A percentile compares a stretch with the other conserved stretches of the same genome.
Conservation (phyloP, 2,329 filamentous ascomycete genomes). For the Harringtonia aguacate region DNA sequence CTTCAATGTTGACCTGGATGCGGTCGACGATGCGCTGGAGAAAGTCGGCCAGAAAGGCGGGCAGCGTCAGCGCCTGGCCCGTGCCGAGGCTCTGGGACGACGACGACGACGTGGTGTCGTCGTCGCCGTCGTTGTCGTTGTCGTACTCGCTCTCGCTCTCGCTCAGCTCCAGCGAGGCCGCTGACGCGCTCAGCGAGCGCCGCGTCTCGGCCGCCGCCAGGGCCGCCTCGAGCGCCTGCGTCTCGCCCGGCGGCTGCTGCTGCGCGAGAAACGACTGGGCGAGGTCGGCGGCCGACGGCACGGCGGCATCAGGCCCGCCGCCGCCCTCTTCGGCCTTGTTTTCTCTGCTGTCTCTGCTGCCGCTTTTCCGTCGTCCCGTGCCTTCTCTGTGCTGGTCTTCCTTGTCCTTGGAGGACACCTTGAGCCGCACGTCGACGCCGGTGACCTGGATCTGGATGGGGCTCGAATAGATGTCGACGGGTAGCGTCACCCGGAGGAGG, state of each 20-base stretch:
- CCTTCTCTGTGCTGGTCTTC: slow-evolving; percentile 14
- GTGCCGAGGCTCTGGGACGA: slow-evolving; percentile 41
- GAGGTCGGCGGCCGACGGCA: slow-evolving; percentile 62
- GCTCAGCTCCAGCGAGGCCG: slow-evolving; percentile 24
- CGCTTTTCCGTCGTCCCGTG: slow-evolving; percentile 13
- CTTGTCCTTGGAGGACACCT: slow-evolving; percentile 33
- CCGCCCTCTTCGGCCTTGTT: slow-evolving; percentile 18
- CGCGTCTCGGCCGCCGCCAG: slow-evolving; percentile 51
- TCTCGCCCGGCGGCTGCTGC: slow-evolving; percentile 56
- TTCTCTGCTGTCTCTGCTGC: slow-evolving; percentile 16
- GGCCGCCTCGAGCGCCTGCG: slow-evolving; percentile 56
- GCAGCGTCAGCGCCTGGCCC: slow-evolving; percentile 58
- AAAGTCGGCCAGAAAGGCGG: slow-evolving; percentile 59
- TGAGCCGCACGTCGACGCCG: slow-evolving; percentile 63
- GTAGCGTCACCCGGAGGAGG: slow-evolving; percentile 69
- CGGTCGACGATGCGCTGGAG: slow-evolving; percentile 66
- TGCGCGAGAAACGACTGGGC: slow-evolving; percentile 73
- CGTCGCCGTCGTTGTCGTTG: slow-evolving; percentile 35
- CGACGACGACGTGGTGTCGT: slow-evolving; percentile 39
- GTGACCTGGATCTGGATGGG: slow-evolving; percentile 75
- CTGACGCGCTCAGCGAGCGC: slow-evolving; percentile 46
- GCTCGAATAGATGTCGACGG: slow-evolving; percentile 78
- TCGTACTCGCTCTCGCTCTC: slow-evolving; percentile 55
- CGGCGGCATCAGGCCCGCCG: too few relatives aligned
- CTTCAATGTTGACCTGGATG: slow-evolving; percentile 53